Evolutionary conservation across 768 basidiomycete genomes (phyloP).

Genomic region (Auriscalpium microsporum): DNA sequence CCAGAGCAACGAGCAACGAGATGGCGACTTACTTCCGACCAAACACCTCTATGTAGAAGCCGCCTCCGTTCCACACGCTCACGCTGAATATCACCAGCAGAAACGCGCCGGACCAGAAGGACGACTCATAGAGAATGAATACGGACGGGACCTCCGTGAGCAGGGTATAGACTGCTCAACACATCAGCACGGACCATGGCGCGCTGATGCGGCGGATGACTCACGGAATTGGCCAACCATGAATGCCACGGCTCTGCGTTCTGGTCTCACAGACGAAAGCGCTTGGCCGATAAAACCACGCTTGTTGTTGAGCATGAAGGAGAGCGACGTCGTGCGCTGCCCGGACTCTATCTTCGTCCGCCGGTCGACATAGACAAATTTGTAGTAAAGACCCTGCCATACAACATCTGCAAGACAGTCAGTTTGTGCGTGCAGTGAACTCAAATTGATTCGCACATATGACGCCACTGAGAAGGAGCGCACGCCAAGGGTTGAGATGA

Average conservation of each 20-base stretch:
- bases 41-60: slow-evolving; percentile 95
- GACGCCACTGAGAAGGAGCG: slow-evolving; percentile 69
- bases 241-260: slow-evolving; percentile 63
- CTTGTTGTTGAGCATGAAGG: slow-evolving; percentile 82
- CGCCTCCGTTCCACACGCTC: slow-evolving; percentile 93
- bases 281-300: slow-evolving; percentile 72
- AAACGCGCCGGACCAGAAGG: slow-evolving; percentile 71
- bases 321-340: slow-evolving; percentile 84
- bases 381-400: slow-evolving; percentile 95
- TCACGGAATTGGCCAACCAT: slow-evolving; percentile 78
- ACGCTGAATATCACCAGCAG: slow-evolving; percentile 75
- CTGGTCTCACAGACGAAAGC: slow-evolving; percentile 49
- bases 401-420: slow-evolving; percentile 51
- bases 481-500: slow-evolving; percentile 58
- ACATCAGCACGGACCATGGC: slow-evolving; percentile 2
- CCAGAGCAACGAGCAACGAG: not conserved
- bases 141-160: slow-evolving; percentile 83
- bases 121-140: slow-evolving; percentile 72
- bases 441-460: slow-evolving; percentile 54
- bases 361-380: slow-evolving; percentile 87
- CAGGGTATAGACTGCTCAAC: slow-evolving; percentile 62
- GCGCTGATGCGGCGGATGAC: slow-evolving; percentile 16
- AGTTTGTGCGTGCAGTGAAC: not conserved
- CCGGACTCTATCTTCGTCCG: slow-evolving; percentile 87
- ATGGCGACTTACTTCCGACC: slow-evolving; percentile 76